Conservation (phyloP, 331 rosid genomes). For the Stylosanthes scabra region DNA sequence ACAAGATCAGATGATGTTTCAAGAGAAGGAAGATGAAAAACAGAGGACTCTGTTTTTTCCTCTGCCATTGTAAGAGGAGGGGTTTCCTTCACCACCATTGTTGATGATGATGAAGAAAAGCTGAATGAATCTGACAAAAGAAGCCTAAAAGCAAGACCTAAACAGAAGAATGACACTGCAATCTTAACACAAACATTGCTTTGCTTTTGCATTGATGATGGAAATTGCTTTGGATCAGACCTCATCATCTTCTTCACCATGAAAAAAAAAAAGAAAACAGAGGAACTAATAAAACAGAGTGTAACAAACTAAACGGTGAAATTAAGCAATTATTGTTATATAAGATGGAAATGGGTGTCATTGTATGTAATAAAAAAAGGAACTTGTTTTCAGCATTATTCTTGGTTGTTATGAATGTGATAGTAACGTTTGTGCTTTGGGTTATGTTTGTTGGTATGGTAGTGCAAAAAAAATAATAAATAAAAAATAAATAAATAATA, state of each 20-base stretch:
- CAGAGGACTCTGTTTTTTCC: conserved; percentile 42
- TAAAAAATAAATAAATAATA: background rate
- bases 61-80: conserved; percentile 45
- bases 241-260: conserved; percentile 69
- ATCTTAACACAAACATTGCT: conserved; percentile 56
- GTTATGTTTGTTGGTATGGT: conserved; percentile 2
- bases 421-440: conserved; percentile 3
- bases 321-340: conserved; percentile 1
- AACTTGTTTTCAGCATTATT: conserved; percentile 27
- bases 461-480: background rate
- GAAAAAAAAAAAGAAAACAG: background rate
- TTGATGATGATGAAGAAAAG: conserved; percentile 39
- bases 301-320: conserved; percentile 34
- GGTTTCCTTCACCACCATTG: conserved; percentile 37
- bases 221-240: conserved; percentile 50
- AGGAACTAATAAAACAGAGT: conserved; percentile 15
- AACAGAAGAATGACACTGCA: conserved; percentile 56
- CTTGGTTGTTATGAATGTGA: conserved; percentile 2
- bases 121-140: conserved; percentile 60
- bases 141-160: conserved; percentile 69
- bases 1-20: conserved; percentile 39
- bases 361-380: background rate
- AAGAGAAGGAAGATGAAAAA: conserved; percentile 31
- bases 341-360: conserved; percentile 1
- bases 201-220: conserved; percentile 48